Base-by-base conservation (phyloP, 2,329 filamentous ascomycete species). In the Coleophoma cylindrospora region DNA sequence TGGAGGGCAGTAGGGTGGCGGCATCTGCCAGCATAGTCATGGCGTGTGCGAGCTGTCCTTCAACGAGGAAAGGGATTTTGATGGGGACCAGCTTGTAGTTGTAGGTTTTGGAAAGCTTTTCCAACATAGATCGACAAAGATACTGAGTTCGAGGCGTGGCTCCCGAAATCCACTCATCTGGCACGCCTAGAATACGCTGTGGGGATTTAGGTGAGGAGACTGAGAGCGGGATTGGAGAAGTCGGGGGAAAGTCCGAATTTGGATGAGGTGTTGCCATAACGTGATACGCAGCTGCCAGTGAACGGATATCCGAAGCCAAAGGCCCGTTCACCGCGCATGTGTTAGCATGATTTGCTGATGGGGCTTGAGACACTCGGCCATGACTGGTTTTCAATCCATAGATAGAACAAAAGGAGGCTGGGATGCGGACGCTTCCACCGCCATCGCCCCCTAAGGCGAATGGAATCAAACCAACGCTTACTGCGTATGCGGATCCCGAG, bases 391-490 rank as follows among this genome's bases (percentile, higher is more conserved):
- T 52, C 34, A 52, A 36, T 10, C 50, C 50, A 37, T 36, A 49
- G 12, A 41, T 32, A 11, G 36, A 40, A 43, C 50, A 52, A 34
- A 50, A 89, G 4, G 79, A 79, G 0, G 83, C 73, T 0, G 87
- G 88, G 33, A 91, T 83, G 2, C 43, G 43, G 41, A 87, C 80
- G 11, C 81, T 85, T 22, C 84, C 84, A 52, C 84, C 84, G 0
- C 84, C 96, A 64, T 96, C 91, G 12, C 91, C 96, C 15, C 91
- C 91, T 32, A 96, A 71, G 3, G 91, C 89, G 34, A 83, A 51
- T 34, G 81, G 75, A 0, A 74, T 79, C 3, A 75, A 73, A 33
- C 78, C 78, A 1, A 79, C 74, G 15, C 79, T 80, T 27, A 96
- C 88, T 11, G 89, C 88, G 11, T 92, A 80, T 3, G 92, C 91